Conservation (phyloP, 345 rosid species). For the Arabidopsis suecica region DNA sequence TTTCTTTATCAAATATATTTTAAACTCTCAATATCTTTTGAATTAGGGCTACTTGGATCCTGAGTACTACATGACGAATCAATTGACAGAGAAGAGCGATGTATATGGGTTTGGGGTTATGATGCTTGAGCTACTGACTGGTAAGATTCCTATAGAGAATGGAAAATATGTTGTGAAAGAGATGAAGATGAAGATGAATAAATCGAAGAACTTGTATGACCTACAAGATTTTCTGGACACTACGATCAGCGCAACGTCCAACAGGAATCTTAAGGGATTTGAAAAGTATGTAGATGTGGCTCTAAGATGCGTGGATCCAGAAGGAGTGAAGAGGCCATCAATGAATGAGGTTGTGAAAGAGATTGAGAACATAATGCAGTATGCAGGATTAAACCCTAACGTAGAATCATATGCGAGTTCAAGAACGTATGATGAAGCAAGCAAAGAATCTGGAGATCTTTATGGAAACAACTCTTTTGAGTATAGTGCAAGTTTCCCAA, state of each 20-base stretch:
- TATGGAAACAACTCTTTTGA: constrained; percentile 3
- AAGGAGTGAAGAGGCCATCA: constrained; percentile 2
- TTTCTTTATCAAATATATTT: background rate
- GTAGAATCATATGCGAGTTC: background rate
- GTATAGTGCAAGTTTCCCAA: constrained; percentile 5
- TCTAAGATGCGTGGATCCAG: background rate
- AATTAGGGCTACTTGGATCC: constrained; percentile 5
- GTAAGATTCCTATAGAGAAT: background rate
- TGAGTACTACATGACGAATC: constrained; percentile 11
- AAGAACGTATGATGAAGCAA: background rate
- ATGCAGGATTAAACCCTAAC: background rate
- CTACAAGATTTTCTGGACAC: background rate
- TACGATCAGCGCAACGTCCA: background rate
- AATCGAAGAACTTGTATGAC: background rate
- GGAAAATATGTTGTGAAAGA: constrained; percentile 1
- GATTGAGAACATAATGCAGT: constrained; percentile 2
- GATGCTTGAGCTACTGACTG: constrained; percentile 1
- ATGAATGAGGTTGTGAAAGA: constrained; percentile 21
- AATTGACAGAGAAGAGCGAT: background rate
- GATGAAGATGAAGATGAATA: background rate
- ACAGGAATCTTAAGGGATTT: background rate
- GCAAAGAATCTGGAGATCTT: background rate
- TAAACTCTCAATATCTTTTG: background rate
- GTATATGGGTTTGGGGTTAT: constrained; percentile 7
- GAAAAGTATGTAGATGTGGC: background rate